Conservation (phyloP, 768 basidiomycete genomes). For the Pleurotus giganteus region DNA sequence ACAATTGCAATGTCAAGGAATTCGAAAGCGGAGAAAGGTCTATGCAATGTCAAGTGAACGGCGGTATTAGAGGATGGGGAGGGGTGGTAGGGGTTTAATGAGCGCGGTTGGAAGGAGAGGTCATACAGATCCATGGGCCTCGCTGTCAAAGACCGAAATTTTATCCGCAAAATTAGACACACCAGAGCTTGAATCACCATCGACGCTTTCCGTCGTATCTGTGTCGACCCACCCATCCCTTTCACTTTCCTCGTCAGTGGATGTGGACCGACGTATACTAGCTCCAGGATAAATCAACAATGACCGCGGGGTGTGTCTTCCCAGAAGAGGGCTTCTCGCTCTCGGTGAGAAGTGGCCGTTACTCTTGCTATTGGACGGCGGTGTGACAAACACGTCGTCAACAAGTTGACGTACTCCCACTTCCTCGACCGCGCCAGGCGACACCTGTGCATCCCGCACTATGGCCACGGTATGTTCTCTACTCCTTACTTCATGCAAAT, state of each 20-base stretch:
- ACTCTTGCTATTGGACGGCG: neutral
- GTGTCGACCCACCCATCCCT: slow-evolving; percentile 16
- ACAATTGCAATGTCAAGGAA: too few species aligned
- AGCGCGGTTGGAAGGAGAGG: too few species aligned
- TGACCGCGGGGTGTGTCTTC: neutral
- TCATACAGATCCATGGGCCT: too few species aligned
- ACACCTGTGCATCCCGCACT: neutral
- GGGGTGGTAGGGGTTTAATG: too few species aligned
- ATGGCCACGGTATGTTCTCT: neutral
- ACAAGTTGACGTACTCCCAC: neutral
- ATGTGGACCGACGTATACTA: neutral
- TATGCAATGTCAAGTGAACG: too few species aligned
- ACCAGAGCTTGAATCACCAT: neutral
- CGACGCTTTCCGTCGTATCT: slow-evolving; percentile 6
- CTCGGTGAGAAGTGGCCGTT: neutral
- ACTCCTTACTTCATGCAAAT: slow-evolving; percentile 13
- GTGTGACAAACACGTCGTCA: neutral
- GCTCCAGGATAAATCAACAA: neutral
- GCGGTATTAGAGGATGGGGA: too few species aligned
- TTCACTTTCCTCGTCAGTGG: neutral
- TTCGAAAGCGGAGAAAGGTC: too few species aligned
- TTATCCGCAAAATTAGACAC: neutral
- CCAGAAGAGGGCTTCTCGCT: neutral
- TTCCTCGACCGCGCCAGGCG: neutral
- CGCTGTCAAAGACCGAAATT: too few species aligned